Evolutionary conservation across 1,139 yeast species (phyloP).

Genomic region (Candida neerlandica): DNA sequence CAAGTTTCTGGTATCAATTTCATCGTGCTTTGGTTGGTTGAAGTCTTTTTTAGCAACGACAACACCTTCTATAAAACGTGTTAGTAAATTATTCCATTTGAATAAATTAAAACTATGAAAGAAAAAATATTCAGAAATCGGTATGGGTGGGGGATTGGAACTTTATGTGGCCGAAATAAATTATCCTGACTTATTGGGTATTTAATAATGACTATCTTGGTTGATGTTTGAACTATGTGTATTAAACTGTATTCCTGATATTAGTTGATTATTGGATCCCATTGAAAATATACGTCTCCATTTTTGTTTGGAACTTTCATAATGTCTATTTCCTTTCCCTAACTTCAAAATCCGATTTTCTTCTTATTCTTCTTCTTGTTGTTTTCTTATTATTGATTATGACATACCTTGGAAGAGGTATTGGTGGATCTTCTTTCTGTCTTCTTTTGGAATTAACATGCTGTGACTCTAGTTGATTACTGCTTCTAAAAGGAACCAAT

Average conservation of each 20-base stretch:
- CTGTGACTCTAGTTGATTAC: conserved; percentile 10
- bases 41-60: conserved; percentile 99
- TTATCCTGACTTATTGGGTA: background rate
- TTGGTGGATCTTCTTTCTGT: conserved; percentile 99
- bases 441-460: conserved; percentile 99
- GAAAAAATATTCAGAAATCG: background rate
- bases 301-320: background rate
- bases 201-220: background rate
- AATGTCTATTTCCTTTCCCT: background rate
- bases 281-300: background rate
- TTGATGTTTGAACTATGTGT: background rate
- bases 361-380: background rate
- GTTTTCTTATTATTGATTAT: conserved; percentile 8
- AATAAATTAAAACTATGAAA: background rate
- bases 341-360: background rate
- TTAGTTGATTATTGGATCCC: background rate
- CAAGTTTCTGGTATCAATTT: conserved; percentile 96
- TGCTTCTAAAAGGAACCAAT: conserved; percentile 7
- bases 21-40: conserved; percentile 97
- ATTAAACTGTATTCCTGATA: background rate
- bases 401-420: conserved; percentile 97
- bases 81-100: conserved; percentile 25
- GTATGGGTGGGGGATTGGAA: background rate
- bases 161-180: background rate
- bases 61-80: conserved; percentile 80